These are phyloP conservation scores for Aspergillus quadrilineatus DNA, from an alignment of 2,329 filamentous ascomycete species.

Conservation along the genomic window DNA sequence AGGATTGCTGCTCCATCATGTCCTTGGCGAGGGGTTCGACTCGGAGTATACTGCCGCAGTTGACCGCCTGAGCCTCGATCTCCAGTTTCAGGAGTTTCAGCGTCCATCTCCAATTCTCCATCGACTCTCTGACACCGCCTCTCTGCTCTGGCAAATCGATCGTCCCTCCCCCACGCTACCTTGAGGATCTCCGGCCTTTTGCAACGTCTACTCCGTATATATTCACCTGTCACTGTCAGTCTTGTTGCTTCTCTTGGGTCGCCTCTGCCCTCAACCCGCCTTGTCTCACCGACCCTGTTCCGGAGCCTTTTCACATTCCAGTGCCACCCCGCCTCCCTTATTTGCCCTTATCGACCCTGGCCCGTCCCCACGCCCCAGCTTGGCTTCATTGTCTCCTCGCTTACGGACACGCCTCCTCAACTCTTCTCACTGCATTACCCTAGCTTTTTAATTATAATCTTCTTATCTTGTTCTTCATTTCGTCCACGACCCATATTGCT, in stretches of 20 bases:
- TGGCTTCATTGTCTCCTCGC: slow-evolving; percentile 16
- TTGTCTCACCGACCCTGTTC: slow-evolving; percentile 8
- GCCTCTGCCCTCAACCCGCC: not conserved
- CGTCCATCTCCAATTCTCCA: slow-evolving; percentile 1
- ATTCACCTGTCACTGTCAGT: not conserved
- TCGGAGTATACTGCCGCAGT: slow-evolving; percentile 9
- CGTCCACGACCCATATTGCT: slow-evolving; percentile 1
- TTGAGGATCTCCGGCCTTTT: slow-evolving; percentile 9
- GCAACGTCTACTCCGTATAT: not conserved
- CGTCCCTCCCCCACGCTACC: slow-evolving; percentile 11
- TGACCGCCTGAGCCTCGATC: slow-evolving; percentile 15
- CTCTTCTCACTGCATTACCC: slow-evolving; percentile 7
- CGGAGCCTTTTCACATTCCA: slow-evolving; percentile 9
- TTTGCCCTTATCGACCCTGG: slow-evolving; percentile 9
- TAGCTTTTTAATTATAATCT: not conserved
- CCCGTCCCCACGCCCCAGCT: slow-evolving; percentile 16
- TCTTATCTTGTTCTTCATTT: not conserved
- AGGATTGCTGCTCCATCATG: not conserved
- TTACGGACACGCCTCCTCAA: slow-evolving; percentile 23
- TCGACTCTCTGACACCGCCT: not conserved
- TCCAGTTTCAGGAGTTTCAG: not conserved
- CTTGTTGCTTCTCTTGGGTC: not conserved
- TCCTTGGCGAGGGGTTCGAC: not conserved
- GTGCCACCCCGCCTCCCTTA: slow-evolving; percentile 11
- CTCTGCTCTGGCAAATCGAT: slow-evolving; percentile 4